A percentile compares a stretch with the other conserved stretches of the same genome.
phyloP scores from a whole-genome alignment of 768 basidiomycete genomes.

The Hydnomerulius pinastri region DNA sequence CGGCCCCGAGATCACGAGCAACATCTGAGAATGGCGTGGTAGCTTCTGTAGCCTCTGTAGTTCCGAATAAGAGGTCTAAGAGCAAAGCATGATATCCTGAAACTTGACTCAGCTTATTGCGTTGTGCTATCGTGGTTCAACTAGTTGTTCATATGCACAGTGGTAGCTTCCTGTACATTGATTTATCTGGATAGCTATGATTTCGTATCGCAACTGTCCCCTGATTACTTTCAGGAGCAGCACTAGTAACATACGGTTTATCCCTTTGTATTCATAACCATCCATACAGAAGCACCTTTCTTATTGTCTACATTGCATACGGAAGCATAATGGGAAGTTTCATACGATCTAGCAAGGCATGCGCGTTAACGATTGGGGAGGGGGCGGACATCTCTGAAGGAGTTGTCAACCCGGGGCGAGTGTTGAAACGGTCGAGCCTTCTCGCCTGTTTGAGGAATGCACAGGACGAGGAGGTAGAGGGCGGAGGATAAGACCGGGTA shows the following conservation, averaged over 20 bases:
- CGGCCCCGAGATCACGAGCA: conserved; percentile 30
- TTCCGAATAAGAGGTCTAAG: conserved; percentile 15
- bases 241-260: background rate
- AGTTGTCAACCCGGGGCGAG: conserved; percentile 3
- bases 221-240: conserved; percentile 1
- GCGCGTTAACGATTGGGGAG: conserved; percentile 18
- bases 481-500: conserved; percentile 4
- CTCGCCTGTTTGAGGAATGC: background rate
- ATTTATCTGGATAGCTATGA: too few species aligned
- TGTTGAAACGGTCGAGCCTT: conserved; percentile 4
- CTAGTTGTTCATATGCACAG: too few species aligned
- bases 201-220: too few species aligned
- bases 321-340: conserved; percentile 13
- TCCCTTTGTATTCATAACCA: conserved; percentile 18
- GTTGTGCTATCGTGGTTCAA: too few species aligned
- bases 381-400: conserved; percentile 1
- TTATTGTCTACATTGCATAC: conserved; percentile 10
- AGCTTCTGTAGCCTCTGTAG: too few species aligned
- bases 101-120: too few species aligned
- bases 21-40: conserved; percentile 24
- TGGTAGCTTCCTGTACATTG: too few species aligned
- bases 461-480: background rate
- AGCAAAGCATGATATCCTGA: conserved; percentile 14
- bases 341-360: conserved; percentile 22
- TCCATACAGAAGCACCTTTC: conserved; percentile 11